These are phyloP conservation scores for Fusarium palustre DNA, from an alignment of 2,329 filamentous ascomycete genomes.

Conservation along the genomic window DNA sequence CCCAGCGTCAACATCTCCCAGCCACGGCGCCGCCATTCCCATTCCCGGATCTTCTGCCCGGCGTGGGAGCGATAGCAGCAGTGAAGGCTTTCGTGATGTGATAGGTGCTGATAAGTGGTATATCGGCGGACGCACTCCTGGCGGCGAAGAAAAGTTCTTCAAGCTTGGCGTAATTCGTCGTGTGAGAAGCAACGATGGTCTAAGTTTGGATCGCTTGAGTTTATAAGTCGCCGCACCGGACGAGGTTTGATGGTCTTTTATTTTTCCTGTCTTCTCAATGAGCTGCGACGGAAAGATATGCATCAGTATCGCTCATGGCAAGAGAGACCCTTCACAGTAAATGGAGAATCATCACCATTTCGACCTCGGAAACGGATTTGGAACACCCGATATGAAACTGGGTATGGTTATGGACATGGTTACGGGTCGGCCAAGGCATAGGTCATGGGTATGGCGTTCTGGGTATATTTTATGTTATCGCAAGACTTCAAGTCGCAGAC, in stretches of 20 bases:
- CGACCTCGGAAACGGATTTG: constrained; percentile 4
- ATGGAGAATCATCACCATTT: constrained; percentile 24
- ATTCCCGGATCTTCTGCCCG: constrained; percentile 59
- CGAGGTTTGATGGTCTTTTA: not conserved
- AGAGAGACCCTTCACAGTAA: constrained; percentile 22
- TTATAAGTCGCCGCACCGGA: constrained; percentile 62
- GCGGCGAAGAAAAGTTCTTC: constrained; percentile 84
- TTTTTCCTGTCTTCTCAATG: not conserved
- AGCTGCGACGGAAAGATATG: not conserved
- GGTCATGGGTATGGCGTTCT: constrained; percentile 35
- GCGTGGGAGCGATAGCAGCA: constrained; percentile 79
- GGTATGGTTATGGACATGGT: constrained; percentile 11
- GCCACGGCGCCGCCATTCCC: constrained; percentile 53
- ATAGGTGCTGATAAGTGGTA: constrained; percentile 83
- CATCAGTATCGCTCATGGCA: constrained; percentile 18
- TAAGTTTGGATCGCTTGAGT: constrained; percentile 81
- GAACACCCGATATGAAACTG: constrained; percentile 28
- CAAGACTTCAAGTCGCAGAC: constrained; percentile 14
- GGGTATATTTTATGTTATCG: constrained; percentile 18
- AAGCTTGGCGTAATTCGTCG: constrained; percentile 81
- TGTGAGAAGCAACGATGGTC: constrained; percentile 77
- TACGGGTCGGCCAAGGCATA: constrained; percentile 1
- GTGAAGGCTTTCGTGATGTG: constrained; percentile 80
- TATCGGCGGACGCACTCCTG: constrained; percentile 79
- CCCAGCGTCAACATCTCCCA: constrained; percentile 32